A percentile compares a stretch with the other conserved stretches of the same genome.
Evolutionary conservation across 2,329 filamentous ascomycete genomes (phyloP).

Genomic region (Microcyclosporella mali): DNA sequence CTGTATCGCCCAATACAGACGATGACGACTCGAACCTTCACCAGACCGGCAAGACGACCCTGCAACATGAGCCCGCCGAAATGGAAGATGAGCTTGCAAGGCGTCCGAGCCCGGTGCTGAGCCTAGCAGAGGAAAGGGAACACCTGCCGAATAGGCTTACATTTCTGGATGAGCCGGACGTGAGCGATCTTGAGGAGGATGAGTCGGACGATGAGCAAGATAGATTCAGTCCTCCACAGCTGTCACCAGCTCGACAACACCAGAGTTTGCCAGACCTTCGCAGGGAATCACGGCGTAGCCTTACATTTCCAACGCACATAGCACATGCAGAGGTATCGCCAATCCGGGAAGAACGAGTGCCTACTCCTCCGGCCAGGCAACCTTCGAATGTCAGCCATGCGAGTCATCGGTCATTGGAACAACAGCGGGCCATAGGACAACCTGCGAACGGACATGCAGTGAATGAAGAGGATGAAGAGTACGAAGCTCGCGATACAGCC

Average conservation of each 20-base stretch:
- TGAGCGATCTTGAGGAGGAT: slow-evolving; percentile 23
- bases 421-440: not conserved
- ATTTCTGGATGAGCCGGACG: slow-evolving; percentile 14
- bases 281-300: slow-evolving; percentile 5
- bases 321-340: slow-evolving; percentile 16
- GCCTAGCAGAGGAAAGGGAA: slow-evolving; percentile 18
- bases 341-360: slow-evolving; percentile 10
- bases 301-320: slow-evolving; percentile 4
- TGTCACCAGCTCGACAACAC: slow-evolving; percentile 1
- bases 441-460: slow-evolving; percentile 5
- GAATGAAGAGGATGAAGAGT: slow-evolving; percentile 12
- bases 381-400: slow-evolving; percentile 1
- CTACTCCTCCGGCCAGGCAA: slow-evolving; percentile 1
- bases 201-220: slow-evolving; percentile 8
- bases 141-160: slow-evolving; percentile 14
- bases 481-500: slow-evolving; percentile 19
- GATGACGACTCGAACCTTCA: not conserved
- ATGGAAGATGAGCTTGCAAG: slow-evolving; percentile 15
- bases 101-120: slow-evolving; percentile 18
- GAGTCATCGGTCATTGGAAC: slow-evolving; percentile 3
- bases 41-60: slow-evolving; percentile 3
- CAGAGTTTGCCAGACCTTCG: not conserved
- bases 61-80: slow-evolving; percentile 10
- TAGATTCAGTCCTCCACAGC: not conserved
- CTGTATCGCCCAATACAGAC: slow-evolving; percentile 2